Conservation (phyloP, 2,329 filamentous ascomycete species). For the Ophiostoma novo-ulmi region DNA sequence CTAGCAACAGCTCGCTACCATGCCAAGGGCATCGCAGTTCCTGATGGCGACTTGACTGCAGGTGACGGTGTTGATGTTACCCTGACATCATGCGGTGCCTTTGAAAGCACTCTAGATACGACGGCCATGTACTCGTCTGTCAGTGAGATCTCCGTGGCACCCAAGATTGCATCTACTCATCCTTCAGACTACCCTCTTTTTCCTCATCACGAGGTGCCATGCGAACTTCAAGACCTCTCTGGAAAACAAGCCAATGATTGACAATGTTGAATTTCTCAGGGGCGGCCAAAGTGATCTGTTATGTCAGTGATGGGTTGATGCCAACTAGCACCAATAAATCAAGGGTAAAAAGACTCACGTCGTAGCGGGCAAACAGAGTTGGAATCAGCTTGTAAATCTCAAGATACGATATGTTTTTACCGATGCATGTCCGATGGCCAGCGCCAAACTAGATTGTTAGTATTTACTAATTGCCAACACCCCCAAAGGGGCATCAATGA, state of each 20-base stretch:
- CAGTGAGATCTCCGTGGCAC: background rate
- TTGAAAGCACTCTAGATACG: background rate
- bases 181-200: background rate
- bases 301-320: background rate
- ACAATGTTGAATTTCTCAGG: background rate
- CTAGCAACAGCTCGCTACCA: background rate
- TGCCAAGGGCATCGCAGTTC: background rate
- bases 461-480: background rate
- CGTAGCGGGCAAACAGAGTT: conserved; percentile 35
- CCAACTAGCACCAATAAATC: background rate
- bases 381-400: conserved; percentile 38
- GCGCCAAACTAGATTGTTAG: conserved; percentile 34
- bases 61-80: background rate
- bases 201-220: background rate
- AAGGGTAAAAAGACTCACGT: conserved; percentile 36
- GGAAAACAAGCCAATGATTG: conserved; percentile 3
- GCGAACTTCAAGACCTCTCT: background rate
- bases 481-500: conserved; percentile 29
- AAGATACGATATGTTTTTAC: conserved; percentile 35
- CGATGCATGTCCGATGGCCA: conserved; percentile 39
- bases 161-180: background rate
- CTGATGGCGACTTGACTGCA: background rate
- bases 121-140: background rate
- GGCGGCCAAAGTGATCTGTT: background rate
- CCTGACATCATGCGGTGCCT: background rate